Evolutionary conservation across 306 rosid species (phyloP).

Genomic region (Clitoria ternatea): DNA sequence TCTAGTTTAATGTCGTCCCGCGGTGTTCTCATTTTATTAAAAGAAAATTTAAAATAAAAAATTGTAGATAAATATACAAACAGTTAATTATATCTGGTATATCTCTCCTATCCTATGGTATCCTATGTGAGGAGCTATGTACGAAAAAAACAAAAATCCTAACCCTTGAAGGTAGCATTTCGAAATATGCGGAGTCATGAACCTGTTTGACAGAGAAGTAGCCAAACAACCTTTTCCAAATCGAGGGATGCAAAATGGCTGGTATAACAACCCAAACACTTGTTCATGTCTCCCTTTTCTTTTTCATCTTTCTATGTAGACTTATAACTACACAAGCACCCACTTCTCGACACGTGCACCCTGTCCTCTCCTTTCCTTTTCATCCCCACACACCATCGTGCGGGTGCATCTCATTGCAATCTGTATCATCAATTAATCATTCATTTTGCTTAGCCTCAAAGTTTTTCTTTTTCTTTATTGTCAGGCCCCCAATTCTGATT

Average conservation of each 20-base stretch:
- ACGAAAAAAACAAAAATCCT: too few species aligned
- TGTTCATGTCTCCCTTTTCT: background rate
- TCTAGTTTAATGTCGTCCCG: too few species aligned
- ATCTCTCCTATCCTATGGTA: too few species aligned
- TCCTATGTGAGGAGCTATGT: too few species aligned
- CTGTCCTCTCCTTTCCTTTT: background rate
- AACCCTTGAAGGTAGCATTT: conserved; percentile 11
- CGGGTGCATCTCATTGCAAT: background rate
- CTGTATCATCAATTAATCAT: background rate
- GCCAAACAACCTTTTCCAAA: conserved; percentile 19
- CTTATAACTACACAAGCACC: background rate
- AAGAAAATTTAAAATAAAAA: too few species aligned
- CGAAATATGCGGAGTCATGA: background rate
- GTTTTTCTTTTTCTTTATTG: background rate
- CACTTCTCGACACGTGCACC: background rate
- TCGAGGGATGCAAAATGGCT: conserved; percentile 20
- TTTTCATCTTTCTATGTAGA: background rate
- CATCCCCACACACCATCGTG: background rate
- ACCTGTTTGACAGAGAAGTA: background rate
- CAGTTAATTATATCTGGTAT: too few species aligned
- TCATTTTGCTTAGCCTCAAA: background rate
- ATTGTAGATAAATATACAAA: too few species aligned
- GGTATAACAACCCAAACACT: conserved; percentile 29
- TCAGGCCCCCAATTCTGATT: background rate
- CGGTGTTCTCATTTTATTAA: too few species aligned